A percentile compares a stretch with the other conserved stretches of the same genome.
Conservation (phyloP, 2,329 filamentous ascomycete genomes). For the Achaetomium macrosporum region DNA sequence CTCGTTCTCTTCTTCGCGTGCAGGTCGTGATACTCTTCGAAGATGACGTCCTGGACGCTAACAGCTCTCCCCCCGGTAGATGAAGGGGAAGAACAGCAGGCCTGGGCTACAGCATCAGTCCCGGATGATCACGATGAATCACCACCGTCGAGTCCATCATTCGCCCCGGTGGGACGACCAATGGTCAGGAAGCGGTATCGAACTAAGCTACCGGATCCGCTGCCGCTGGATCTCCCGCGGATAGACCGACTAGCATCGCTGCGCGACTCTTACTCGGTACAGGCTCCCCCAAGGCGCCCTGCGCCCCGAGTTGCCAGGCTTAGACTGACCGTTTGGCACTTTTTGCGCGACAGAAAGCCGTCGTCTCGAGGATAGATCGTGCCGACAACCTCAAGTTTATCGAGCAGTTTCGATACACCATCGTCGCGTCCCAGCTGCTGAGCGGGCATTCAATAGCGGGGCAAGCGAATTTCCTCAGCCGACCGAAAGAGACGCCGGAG, state of each 20-base stretch:
- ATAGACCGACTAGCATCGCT: constrained; percentile 38
- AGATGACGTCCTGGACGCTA: constrained; percentile 12
- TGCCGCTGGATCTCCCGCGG: constrained; percentile 38
- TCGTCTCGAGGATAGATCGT: constrained; percentile 67
- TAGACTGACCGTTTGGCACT: constrained; percentile 16
- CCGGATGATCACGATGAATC: constrained; percentile 35
- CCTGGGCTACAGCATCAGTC: constrained; percentile 40
- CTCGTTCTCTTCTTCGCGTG: constrained; percentile 11
- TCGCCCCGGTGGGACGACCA: constrained; percentile 53
- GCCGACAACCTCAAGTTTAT: constrained; percentile 80
- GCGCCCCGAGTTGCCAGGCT: not conserved
- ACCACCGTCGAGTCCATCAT: constrained; percentile 44
- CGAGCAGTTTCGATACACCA: constrained; percentile 87
- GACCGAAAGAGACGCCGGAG: constrained; percentile 19
- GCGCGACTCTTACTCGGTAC: constrained; percentile 47
- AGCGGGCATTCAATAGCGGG: constrained; percentile 59
- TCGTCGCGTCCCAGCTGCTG: constrained; percentile 85
- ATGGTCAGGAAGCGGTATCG: constrained; percentile 50
- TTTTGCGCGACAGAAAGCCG: constrained; percentile 47
- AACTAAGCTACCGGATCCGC: constrained; percentile 38
- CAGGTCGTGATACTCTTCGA: not conserved
- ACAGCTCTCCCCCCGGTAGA: constrained; percentile 29
- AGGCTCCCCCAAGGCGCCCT: constrained; percentile 21
- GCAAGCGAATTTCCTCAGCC: constrained; percentile 30
- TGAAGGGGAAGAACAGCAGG: constrained; percentile 45